Evolutionary conservation across 2,329 filamentous ascomycete genomes (phyloP).

Genomic region (Fusarium gaditjirri): DNA sequence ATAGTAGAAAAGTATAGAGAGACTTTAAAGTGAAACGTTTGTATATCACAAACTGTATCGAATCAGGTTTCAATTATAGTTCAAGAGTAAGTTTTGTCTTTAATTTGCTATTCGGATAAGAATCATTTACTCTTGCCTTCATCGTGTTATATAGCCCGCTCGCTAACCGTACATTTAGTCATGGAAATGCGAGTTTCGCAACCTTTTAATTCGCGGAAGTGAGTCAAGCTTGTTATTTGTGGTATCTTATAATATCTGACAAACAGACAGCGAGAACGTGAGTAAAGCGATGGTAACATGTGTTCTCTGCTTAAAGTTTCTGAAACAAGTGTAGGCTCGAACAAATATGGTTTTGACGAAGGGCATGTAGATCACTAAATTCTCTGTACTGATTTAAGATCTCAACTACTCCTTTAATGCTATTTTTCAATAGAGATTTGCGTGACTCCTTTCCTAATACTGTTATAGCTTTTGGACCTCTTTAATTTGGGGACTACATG

Average conservation of each 20-base stretch:
- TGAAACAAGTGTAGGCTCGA: background rate
- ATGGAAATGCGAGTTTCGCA: background rate
- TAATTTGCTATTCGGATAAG: rapidly evolving
- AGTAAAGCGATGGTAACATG: rapidly evolving
- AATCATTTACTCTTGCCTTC: rapidly evolving
- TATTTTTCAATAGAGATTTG: too few relatives aligned
- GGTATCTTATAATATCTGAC: too few relatives aligned
- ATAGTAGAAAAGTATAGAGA: background rate
- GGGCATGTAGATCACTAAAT: too few relatives aligned
- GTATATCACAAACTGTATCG: background rate
- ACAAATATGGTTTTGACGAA: background rate
- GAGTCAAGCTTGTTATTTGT: background rate
- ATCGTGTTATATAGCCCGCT: background rate
- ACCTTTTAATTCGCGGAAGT: background rate
- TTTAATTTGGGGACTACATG: too few relatives aligned
- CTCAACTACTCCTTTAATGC: too few relatives aligned
- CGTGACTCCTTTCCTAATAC: too few relatives aligned
- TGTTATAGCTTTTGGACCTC: too few relatives aligned
- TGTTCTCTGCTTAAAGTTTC: background rate
- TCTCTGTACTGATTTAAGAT: too few relatives aligned
- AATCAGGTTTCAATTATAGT: background rate
- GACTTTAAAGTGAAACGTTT: background rate
- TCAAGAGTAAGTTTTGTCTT: background rate
- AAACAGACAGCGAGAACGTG: too few relatives aligned
- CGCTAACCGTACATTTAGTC: background rate